Base-by-base conservation (phyloP, 352 stramenopile species). In the Pelagophyceae sp. region DNA sequence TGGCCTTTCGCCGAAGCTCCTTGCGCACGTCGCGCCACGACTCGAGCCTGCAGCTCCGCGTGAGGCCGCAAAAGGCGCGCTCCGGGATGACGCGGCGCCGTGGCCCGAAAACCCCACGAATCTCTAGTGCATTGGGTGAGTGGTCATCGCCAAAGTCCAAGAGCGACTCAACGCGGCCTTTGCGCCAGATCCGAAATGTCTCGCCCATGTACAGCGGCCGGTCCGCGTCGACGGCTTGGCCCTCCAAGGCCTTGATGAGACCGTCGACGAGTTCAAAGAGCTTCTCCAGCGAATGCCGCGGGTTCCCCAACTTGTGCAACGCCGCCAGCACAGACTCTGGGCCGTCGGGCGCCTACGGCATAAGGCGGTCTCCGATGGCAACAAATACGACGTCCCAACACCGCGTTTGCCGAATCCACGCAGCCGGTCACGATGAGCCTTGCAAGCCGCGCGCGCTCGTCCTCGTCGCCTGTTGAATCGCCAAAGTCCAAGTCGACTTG, bases 21-120 rank as follows among this genome's bases (percentile, higher is more conserved):
- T 92, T 91, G 79, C 91, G 90, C 50, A 98, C 88, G 80, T 97
- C 97, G 50, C 93, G 82, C 94, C 94, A 98, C 72, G 86, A 81
- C 45, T 85, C 75, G 27, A 86, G 64, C 63, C 77, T 76, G 40
- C n/a, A n/a, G n/a, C n/a, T n/a, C n/a, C n/a, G n/a, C n/a, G n/a
- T n/a, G n/a, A n/a, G n/a, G n/a, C n/a, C n/a, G n/a, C n/a, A n/a
- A n/a, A n/a, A n/a, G n/a, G n/a, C n/a, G n/a, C n/a, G n/a, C n/a
- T n/a, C n/a, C n/a, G n/a, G n/a, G n/a, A n/a, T n/a, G n/a, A n/a
- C n/a, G n/a, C n/a, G n/a, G n/a, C n/a, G n/a, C n/a, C n/a, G n/a
- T n/a, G n/a, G n/a, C n/a, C n/a, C n/a, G n/a, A n/a, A n/a, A n/a
- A n/a, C n/a, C n/a, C n/a, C n/a, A n/a, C n/a, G n/a, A n/a, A n/a